Evolutionary conservation across 805 yeast genomes (phyloP), one percentile per base, ranked within the genome.

Genomic region (Schwanniomyces polymorphus): DNA sequence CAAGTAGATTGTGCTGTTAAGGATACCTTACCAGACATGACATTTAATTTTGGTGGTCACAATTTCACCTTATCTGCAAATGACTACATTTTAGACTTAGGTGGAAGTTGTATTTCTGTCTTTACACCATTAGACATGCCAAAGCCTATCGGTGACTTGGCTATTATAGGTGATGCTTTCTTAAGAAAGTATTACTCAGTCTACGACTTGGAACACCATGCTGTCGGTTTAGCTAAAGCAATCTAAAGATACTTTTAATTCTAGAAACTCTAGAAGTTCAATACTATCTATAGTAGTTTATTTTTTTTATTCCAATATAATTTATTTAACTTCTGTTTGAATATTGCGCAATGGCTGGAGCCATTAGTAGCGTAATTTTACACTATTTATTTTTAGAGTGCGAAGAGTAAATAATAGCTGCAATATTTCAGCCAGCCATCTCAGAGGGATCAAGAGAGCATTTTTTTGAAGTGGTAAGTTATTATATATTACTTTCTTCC

Each of bases 101-200:
- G 94, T 49, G 99, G 98, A 38, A 83, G 96, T 38, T 94, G 99
- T 80, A 86, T 92, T 61, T 91, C 97, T 49, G 96, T 96, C 7
- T 88, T 94, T 78, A 91, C 96, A 35, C 96, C 97, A 59, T 83
- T 94, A 92, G 99, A 94, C 67, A 82, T 94, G 84, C 98, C 98
- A 45, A 89, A 85, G 61, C 97, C 97, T 52, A 86, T 92, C 61
- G 98, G 98, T 50, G 97, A 97, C 57, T 72, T 94, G 72, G 96
- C 97, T 48, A 92, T 94, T 61, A 75, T 94, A 58, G 99, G 99
- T 65, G 99, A 94, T 65, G 92, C 98, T 12, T 94, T 94, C 86
- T 82, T 94, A 74, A 89, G 99, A 78, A 87, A 79, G 65, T 92
- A 84, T 78, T 94, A 94, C 80, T 90, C 97, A 21, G 81, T 94